Evolutionary conservation across 106 monocot species (phyloP).

Genomic region (Triglochin maritima): DNA sequence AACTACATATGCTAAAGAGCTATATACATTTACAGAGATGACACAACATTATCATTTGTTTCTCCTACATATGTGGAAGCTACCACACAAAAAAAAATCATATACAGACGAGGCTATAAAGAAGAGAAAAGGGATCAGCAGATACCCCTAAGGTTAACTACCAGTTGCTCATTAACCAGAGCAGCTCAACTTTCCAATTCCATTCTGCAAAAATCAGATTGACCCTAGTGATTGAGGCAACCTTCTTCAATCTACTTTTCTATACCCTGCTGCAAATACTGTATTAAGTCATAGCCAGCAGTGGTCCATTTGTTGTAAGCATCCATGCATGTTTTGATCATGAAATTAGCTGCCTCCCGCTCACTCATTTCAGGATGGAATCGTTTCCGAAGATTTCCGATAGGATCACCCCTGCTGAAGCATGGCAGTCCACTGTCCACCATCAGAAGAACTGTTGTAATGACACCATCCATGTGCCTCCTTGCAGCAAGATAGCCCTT

Average conservation of each 20-base stretch:
- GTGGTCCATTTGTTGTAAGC: constrained; percentile 99
- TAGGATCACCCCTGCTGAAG: constrained; percentile 94
- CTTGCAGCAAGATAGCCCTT: constrained; percentile 93
- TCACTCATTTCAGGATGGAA: constrained; percentile 98
- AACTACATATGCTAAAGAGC: neutral
- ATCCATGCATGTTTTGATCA: constrained; percentile 79
- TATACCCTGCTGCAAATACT: constrained; percentile 94
- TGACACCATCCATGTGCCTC: constrained; percentile 77
- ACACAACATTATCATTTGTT: too few relatives aligned
- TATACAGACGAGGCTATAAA: neutral
- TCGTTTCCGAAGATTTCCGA: constrained; percentile 77
- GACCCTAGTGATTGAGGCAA: too few relatives aligned
- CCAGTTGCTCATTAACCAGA: neutral
- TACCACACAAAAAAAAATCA: neutral
- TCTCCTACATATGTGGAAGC: neutral
- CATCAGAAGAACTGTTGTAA: constrained; percentile 84
- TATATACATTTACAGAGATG: neutral
- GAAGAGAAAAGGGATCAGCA: neutral
- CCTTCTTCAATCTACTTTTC: constrained; percentile 41
- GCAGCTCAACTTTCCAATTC: constrained; percentile 11
- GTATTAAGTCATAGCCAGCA: constrained; percentile 95
- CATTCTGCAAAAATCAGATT: constrained; percentile 50
- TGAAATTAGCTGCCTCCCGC: constrained; percentile 94
- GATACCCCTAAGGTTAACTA: neutral
- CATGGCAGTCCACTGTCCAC: constrained; percentile 92